Evolutionary conservation across 2,329 filamentous ascomycete genomes (phyloP), one percentile per base, ranked within the genome.

Genomic region (Seiridium unicorne): DNA sequence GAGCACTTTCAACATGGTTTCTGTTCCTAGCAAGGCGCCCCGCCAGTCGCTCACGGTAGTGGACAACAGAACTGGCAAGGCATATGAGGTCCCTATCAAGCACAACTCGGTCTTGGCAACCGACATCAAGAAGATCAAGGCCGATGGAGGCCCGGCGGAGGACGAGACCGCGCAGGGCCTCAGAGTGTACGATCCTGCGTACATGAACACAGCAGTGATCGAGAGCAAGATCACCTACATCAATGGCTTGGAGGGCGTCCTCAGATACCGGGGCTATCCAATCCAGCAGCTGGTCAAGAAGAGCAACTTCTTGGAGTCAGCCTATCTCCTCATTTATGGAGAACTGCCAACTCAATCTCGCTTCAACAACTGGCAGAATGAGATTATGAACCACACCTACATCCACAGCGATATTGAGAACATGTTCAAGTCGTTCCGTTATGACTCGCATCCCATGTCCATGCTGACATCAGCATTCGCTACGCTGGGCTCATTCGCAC

Each of bases 381-480:
- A 82, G 69, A 73, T 82, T 63, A 80, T 81, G 78, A 78, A 81
- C 67, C 80, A 82, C 69, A 82, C 78, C 18, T 80, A 77, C 64
- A 76, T 80, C 49, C 78, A 80, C 72, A 79, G 72, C 61, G 78
- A 80, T 62, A 80, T 80, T 36, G 78, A 80, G 71, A 74, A 73
- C 67, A 81, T 80, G 75, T 79, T 80, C 72, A 80, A 80, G 72
- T 78, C 76, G 2, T 81, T 81, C 72, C 77, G 78, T 13, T 80
- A 80, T 69, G 80, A 82, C 65, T 80, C 80, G 8, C 80, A 82
- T 61, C 80, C 80, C 26, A 82, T 82, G 80, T 77, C 78, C 58
- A 81, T 82, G 76, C 67, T 82, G 69, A 79, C 79, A 1, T 78
- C 79, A 0, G 74, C 80, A 1, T 82, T 83, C 61, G 78, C 80